phyloP scores from a whole-genome alignment of 805 yeast species.

The Diddensiella santjacobensis region DNA sequence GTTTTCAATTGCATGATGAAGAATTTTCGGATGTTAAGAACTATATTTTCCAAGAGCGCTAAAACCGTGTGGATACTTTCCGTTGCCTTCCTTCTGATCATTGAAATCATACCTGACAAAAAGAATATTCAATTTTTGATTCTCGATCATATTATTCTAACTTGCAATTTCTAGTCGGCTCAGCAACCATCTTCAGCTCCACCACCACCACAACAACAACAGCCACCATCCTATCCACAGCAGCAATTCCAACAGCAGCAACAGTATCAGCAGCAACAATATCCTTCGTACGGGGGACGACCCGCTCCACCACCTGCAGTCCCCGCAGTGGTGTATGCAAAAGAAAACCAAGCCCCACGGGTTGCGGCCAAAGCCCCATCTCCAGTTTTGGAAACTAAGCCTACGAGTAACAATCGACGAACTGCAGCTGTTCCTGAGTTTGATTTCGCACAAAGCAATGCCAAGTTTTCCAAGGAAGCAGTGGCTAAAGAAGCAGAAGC shows the following conservation, averaged over 20 bases:
- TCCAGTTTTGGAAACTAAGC: not conserved
- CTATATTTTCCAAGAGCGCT: slow-evolving; percentile 32
- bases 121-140: too few relatives aligned
- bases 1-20: slow-evolving; percentile 33
- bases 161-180: not conserved
- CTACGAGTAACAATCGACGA: not conserved
- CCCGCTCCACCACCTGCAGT: slow-evolving; percentile 14
- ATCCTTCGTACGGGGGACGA: slow-evolving; percentile 14
- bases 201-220: slow-evolving; percentile 11
- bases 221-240: slow-evolving; percentile 5
- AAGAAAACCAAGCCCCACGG: slow-evolving; percentile 2
- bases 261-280: slow-evolving; percentile 24
- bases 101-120: too few relatives aligned
- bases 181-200: not conserved
- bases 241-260: slow-evolving; percentile 21
- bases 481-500: slow-evolving; percentile 34
- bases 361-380: slow-evolving; percentile 1
- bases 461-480: slow-evolving; percentile 56
- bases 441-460: slow-evolving; percentile 72
- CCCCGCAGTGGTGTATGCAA: slow-evolving; percentile 23
- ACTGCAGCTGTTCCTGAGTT: slow-evolving; percentile 43
- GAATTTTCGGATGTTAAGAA: slow-evolving; percentile 26
- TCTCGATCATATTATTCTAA: too few relatives aligned
- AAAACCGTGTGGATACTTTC: slow-evolving; percentile 34
- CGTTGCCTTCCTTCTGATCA: slow-evolving; percentile 47